Conservation (phyloP, 2,329 filamentous ascomycete species). For the Anisogramma anomala region DNA sequence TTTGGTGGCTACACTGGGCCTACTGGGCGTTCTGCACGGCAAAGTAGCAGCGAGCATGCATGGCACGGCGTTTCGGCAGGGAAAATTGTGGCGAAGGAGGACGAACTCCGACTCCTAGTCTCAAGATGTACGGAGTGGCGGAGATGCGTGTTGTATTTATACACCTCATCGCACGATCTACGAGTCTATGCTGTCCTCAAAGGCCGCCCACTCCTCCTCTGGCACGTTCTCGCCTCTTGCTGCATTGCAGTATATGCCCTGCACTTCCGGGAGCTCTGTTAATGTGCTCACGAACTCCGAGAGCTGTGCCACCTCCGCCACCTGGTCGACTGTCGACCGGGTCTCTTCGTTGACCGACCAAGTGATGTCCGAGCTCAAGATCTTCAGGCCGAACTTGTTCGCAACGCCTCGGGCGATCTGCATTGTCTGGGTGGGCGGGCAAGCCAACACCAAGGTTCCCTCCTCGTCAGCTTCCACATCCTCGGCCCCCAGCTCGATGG, state of each 20-base stretch:
- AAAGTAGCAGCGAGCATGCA: background rate
- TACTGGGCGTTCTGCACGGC: background rate
- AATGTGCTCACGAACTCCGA: constrained; percentile 46
- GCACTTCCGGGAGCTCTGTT: constrained; percentile 60
- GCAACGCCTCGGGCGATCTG: constrained; percentile 53
- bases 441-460: constrained; percentile 60
- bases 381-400: constrained; percentile 50
- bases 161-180: constrained; percentile 17
- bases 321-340: constrained; percentile 49
- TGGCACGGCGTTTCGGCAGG: background rate
- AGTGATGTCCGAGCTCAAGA: constrained; percentile 68
- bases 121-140: background rate
- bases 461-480: constrained; percentile 58
- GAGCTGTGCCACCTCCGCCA: constrained; percentile 44
- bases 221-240: constrained; percentile 33
- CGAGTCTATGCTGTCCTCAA: constrained; percentile 41
- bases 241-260: constrained; percentile 67
- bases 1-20: background rate
- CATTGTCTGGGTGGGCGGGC: constrained; percentile 53
- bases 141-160: background rate
- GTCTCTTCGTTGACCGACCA: constrained; percentile 79
- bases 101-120: background rate
- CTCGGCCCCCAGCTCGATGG: constrained; percentile 73
- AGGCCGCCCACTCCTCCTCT: constrained; percentile 42
- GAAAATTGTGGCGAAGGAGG: background rate